phyloP scores from a whole-genome alignment of 192 early-diverging fungal genomes.

The Coemansia reversa region DNA sequence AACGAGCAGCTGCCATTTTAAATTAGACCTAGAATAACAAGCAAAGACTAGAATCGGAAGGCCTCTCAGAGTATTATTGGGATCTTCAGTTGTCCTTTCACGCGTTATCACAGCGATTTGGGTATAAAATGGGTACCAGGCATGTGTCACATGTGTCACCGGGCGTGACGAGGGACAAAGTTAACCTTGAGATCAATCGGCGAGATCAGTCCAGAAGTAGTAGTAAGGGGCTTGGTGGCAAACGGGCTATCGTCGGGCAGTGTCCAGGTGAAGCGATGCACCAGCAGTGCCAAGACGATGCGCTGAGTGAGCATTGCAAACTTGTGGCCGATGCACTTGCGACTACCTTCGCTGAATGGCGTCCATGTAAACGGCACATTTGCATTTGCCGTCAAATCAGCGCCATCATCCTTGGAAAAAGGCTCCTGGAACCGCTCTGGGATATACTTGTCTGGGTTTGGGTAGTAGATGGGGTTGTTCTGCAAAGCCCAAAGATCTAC shows the following conservation, averaged over 20 bases:
- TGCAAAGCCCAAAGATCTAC: conserved; percentile 61
- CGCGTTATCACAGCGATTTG: too few relatives aligned
- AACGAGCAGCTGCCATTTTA: conserved; percentile 11
- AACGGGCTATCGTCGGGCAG: conserved; percentile 47
- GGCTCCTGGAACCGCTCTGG: conserved; percentile 52
- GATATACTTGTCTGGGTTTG: conserved; percentile 50
- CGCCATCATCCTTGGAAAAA: background rate
- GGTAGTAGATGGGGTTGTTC: conserved; percentile 51
- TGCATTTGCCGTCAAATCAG: conserved; percentile 3
- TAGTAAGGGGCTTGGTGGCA: conserved; percentile 21
- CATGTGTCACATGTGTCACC: background rate
- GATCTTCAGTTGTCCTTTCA: too few relatives aligned
- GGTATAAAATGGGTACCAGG: too few relatives aligned
- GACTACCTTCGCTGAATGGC: conserved; percentile 63
- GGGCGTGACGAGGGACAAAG: conserved; percentile 22
- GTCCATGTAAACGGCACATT: conserved; percentile 49
- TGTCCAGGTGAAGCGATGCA: conserved; percentile 45
- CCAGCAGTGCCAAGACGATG: conserved; percentile 56
- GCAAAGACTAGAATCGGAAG: too few relatives aligned
- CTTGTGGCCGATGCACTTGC: conserved; percentile 60
- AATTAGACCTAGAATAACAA: too few relatives aligned
- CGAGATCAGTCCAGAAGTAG: conserved; percentile 43
- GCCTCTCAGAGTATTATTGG: too few relatives aligned
- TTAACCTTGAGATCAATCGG: conserved; percentile 37
- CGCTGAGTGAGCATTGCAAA: conserved; percentile 63